Evolutionary conservation across 2,329 filamentous ascomycete genomes (phyloP), one percentile per base, ranked within the genome.

Genomic region (Sporothrix pallida): DNA sequence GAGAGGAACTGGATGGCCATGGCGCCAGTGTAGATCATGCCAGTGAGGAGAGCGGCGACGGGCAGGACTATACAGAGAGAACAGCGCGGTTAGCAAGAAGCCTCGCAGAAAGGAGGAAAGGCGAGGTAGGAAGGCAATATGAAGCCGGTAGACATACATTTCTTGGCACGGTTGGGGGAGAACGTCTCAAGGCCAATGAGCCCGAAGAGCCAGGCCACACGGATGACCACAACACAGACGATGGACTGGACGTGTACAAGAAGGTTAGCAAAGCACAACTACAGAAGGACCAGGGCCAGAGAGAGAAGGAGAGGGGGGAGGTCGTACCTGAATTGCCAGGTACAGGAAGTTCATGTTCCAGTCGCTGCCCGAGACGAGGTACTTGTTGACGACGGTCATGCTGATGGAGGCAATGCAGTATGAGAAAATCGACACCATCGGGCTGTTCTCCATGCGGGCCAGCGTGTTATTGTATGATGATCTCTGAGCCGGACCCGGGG

Each of bases 371-470:
- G 94, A 98, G 65, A 99, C 90, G 76, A 98, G 95, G 82, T 97
- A 99, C 87, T 99, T 99, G 86, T 99, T 99, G 82, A 97, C 96
- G n/a, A 98, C 93, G 8, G 96, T 99, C 96, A 99, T 99, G 82
- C 95, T 89, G 81, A 99, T 99, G n/a, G 95, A 98, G 71, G 95
- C 93, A 79, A 92, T 86, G 83, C 96, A 99, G 86, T 99, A 99
- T 68, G 93, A 90, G 77, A 97, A 81, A 78, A 99, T 93, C 26
- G 95, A 94, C 67, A 96, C 81, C 63, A 89, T 85, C 17, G 94
- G 93, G 82, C 90, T 96, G 83, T 94, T 93, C 79, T 91, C 88
- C 76, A 94, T 81, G 78, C 85, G 84, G 75, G 85, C 82, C 60
- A 86, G 75, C 52, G 58, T 48, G 15, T 15, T 13, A 12, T 0